These are phyloP conservation scores for Blastocystis sp. DNA, from an alignment of 352 stramenopile genomes.

Conservation along the genomic window DNA sequence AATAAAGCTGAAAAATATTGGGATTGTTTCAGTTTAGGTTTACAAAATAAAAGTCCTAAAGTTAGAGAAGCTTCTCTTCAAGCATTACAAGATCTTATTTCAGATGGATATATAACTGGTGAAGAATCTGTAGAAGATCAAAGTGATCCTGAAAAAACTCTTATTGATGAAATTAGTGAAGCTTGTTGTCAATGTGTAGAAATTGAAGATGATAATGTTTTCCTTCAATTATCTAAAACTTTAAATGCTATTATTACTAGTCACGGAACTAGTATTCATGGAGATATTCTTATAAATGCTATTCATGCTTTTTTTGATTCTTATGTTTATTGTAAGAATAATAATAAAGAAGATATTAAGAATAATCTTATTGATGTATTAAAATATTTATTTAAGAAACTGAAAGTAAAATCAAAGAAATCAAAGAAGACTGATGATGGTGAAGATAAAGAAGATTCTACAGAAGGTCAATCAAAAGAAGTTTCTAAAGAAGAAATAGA, in stretches of 20 bases:
- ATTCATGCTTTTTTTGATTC: conserved; percentile 31
- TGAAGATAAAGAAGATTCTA: conserved; percentile 33
- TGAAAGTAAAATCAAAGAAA: no score
- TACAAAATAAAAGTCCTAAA: conserved; percentile 18
- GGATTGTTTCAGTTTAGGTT: conserved; percentile 14
- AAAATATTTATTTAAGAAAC: conserved; percentile 18
- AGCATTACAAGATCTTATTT: conserved; percentile 18
- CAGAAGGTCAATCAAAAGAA: no score
- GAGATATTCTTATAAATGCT: conserved; percentile 27
- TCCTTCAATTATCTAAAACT: conserved; percentile 6
- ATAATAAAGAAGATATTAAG: conserved; percentile 1
- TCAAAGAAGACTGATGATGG: conserved; percentile 36
- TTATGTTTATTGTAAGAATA: conserved; percentile 10
- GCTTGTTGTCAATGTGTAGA: conserved; percentile 21
- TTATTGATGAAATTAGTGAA: conserved; percentile 30
- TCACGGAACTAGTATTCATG: conserved; percentile 30
- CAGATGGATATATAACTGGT: conserved; percentile 25
- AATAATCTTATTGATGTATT: conserved; percentile 27
- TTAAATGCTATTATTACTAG: conserved; percentile 23
- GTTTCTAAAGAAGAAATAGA: conserved; percentile 28
- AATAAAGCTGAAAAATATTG: conserved; percentile 36
- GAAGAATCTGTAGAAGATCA: no score
- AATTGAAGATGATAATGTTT: conserved; percentile 24
- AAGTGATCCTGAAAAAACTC: no score
- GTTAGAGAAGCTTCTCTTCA: conserved; percentile 30